Percentiles rank a stretch among this genome's conserved stretches.
These are phyloP conservation scores for Solanum tarijense DNA, from an alignment of 257 asterid species.

Conservation along the genomic window DNA sequence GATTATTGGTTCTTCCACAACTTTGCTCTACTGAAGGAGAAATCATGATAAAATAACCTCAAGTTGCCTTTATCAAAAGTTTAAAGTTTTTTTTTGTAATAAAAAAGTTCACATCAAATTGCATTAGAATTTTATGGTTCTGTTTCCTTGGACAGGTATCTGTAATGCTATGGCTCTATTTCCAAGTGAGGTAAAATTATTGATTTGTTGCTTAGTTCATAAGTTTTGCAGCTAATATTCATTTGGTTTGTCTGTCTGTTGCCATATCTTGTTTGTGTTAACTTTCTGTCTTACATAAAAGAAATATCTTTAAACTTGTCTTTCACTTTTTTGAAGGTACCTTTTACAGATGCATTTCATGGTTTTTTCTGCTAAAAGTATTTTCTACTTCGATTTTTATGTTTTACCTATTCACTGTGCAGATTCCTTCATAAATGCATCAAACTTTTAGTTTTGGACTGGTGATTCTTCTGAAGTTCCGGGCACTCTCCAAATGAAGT, in stretches of 20 bases:
- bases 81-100: not conserved
- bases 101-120: not conserved
- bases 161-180: not conserved
- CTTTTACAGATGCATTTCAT: not conserved
- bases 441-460: constrained; percentile 89
- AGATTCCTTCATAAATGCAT: constrained; percentile 82
- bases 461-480: constrained; percentile 97
- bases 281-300: not conserved
- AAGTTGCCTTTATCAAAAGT: too few species aligned
- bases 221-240: not conserved
- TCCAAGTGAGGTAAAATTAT: not conserved
- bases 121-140: not conserved
- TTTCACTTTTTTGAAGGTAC: not conserved
- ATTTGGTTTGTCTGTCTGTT: not conserved
- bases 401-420: constrained; percentile 72
- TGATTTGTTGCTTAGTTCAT: not conserved
- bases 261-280: not conserved
- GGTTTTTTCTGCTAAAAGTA: constrained; percentile 10
- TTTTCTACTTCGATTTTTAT: constrained; percentile 31
- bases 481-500: constrained; percentile 80
- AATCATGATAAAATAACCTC: not conserved
- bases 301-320: not conserved
- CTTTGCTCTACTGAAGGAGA: not conserved
- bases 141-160: not conserved
- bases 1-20: not conserved